A percentile compares a stretch with the other conserved stretches of the same genome.
Evolutionary conservation across 2,329 filamentous ascomycete genomes (phyloP).

Genomic region (Pezicula neosporulosa): DNA sequence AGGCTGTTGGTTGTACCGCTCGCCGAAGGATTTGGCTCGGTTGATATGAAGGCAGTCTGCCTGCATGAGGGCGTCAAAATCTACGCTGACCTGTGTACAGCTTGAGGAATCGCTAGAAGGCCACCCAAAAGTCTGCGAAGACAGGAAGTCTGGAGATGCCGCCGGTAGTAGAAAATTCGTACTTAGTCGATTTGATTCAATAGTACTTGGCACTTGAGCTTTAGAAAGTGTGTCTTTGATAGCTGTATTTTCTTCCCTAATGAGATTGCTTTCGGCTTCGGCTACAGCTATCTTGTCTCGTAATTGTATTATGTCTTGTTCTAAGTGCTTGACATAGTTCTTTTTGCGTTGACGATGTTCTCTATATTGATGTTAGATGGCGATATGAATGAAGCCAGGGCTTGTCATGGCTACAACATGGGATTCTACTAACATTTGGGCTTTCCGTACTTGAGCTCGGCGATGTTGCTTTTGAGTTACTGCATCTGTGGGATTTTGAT

Average conservation of each 20-base stretch:
- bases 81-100: slow-evolving; percentile 11
- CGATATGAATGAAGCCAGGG: neutral
- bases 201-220: slow-evolving; percentile 7
- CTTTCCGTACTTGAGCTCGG: slow-evolving; percentile 25
- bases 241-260: slow-evolving; percentile 19
- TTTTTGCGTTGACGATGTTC: slow-evolving; percentile 26
- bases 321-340: slow-evolving; percentile 24
- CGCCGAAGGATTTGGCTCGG: no score
- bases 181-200: neutral
- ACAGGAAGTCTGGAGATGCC: neutral
- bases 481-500: no score
- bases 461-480: slow-evolving; percentile 21
- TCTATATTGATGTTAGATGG: slow-evolving; percentile 6
- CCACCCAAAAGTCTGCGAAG: neutral
- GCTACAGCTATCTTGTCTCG: slow-evolving; percentile 20
- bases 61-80: slow-evolving; percentile 14
- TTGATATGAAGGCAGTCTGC: no score
- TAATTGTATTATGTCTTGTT: slow-evolving; percentile 23
- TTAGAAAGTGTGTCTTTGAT: slow-evolving; percentile 13
- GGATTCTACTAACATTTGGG: slow-evolving; percentile 20
- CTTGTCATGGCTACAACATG: neutral
- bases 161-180: neutral
- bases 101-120: slow-evolving; percentile 1
- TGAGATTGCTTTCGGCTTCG: slow-evolving; percentile 12
- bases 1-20: no score